phyloP scores from a whole-genome alignment of 768 basidiomycete species.

The Boletellus sp. region DNA sequence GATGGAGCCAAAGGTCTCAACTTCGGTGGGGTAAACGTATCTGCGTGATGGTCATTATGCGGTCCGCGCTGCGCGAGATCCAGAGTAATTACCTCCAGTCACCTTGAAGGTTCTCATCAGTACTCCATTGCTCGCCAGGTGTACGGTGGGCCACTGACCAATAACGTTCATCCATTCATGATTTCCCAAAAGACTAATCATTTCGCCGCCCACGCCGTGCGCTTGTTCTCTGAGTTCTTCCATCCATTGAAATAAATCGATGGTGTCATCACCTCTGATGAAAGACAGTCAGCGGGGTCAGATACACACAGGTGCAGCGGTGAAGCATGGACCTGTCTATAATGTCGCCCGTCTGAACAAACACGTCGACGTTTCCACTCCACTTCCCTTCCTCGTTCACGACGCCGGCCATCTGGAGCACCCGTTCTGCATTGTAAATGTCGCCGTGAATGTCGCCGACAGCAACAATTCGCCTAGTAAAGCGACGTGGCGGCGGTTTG shows the following conservation, averaged over 20 bases:
- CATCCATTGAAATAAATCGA: conserved; percentile 81
- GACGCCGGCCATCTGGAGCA: conserved; percentile 77
- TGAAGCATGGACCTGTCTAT: conserved; percentile 68
- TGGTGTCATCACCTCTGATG: conserved; percentile 82
- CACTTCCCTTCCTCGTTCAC: conserved; percentile 71
- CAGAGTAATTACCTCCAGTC: conserved; percentile 70
- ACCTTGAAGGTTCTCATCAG: conserved; percentile 39
- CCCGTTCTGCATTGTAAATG: conserved; percentile 69
- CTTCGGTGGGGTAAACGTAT: conserved; percentile 81
- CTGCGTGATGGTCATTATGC: conserved; percentile 35
- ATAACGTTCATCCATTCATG: conserved; percentile 96
- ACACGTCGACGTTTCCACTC: conserved; percentile 77
- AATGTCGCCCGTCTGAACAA: conserved; percentile 96
- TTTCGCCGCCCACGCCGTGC: conserved; percentile 56
- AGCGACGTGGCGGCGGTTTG: conserved; percentile 31
- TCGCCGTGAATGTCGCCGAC: conserved; percentile 95
- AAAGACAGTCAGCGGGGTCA: conserved; percentile 8
- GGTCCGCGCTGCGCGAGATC: conserved; percentile 1
- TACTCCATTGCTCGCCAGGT: conserved; percentile 1
- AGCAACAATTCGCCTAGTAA: conserved; percentile 63
- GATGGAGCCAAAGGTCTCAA: conserved; percentile 75
- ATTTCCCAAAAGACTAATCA: conserved; percentile 84
- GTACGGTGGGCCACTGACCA: conserved; percentile 38
- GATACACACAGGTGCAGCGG: background rate
- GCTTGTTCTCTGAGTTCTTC: conserved; percentile 80